These are phyloP conservation scores for Corynespora cassiicola DNA, from an alignment of 2,329 filamentous ascomycete genomes.

Conservation along the genomic window DNA sequence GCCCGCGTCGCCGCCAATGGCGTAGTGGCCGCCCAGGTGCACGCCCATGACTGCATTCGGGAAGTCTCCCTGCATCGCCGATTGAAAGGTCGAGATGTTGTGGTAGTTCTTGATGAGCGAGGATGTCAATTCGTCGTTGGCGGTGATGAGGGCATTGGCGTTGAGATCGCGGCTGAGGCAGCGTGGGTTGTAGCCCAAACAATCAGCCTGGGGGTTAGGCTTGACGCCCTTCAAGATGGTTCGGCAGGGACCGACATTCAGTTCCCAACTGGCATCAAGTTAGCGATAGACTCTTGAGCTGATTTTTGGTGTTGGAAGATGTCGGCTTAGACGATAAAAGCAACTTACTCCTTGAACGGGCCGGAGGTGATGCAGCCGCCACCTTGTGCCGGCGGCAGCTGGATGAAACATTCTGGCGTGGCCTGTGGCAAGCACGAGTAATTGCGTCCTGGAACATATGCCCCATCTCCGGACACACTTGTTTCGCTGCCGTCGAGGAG, in stretches of 20 bases:
- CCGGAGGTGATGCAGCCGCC: constrained; percentile 30
- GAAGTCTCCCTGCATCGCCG: constrained; percentile 26
- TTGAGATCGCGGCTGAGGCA: constrained; percentile 44
- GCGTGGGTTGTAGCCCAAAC: constrained; percentile 32
- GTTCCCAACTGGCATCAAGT: constrained; percentile 38
- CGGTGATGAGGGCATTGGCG: constrained; percentile 34
- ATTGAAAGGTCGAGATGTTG: constrained; percentile 46
- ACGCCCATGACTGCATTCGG: constrained; percentile 45
- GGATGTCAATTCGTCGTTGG: constrained; percentile 24
- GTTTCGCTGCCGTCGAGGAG: constrained; percentile 31
- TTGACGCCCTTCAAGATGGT: constrained; percentile 42
- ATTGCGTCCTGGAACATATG: constrained; percentile 28
- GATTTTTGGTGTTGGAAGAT: constrained; percentile 7
- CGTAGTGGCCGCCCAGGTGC: constrained; percentile 52
- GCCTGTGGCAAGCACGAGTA: constrained; percentile 20
- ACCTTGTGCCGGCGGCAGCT: constrained; percentile 19
- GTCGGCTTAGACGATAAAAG: constrained; percentile 2
- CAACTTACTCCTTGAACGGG: constrained; percentile 33
- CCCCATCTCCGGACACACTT: constrained; percentile 44
- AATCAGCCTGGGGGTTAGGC: constrained; percentile 26
- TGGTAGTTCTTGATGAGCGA: constrained; percentile 48
- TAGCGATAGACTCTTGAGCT: constrained; percentile 1
- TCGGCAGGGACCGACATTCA: constrained; percentile 52
- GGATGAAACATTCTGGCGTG: constrained; percentile 11
- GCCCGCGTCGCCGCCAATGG: constrained; percentile 49